Evolutionary conservation across 2,329 filamentous ascomycete genomes (phyloP), one percentile per base, ranked within the genome.

Genomic region (Cladosporium sp.): DNA sequence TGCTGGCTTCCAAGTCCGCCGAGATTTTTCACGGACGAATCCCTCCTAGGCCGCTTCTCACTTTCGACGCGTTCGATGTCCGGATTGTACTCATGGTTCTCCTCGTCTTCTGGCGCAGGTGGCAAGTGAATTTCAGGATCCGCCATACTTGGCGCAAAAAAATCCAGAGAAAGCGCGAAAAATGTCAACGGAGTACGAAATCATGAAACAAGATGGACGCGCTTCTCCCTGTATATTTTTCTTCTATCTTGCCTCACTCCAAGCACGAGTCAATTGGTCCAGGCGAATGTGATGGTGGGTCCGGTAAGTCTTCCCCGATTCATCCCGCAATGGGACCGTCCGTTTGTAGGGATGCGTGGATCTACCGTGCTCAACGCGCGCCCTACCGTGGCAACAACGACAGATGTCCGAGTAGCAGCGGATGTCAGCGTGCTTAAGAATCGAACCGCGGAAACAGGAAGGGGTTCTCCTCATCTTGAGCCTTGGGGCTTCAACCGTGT

Each of bases 61-160:
- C 56, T 49, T 34, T 61, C 59, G 6, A 53, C 54, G 19, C 57
- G 43, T 10, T 53, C 50, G 33, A 58, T 54, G 5, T 56, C 58
- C 14, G 46, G 49, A 32, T 57, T 58, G 33, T 43, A 49, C 32
- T 44, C 49, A 34, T 32, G 37, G 37, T 59, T 51, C 37, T 52
- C 41, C 18, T 56, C 52, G 38, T 63, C 54, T 9, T 55, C 55
- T 45, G 55, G 56, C 35, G 58, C 55, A 34, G 49, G 55, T 34
- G 63, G 67, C 14, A 71, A 59, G 32, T 69, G 63, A 46, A 70
- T 62, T 49, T 72, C 68, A 44, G 68, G 63, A 53, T 63, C 64
- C 22, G 68, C 64, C 71, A 74, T 74, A 14, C 35, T 38, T 16
- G 22, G 22, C 14, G 13, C 37, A 28, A 7, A 28, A 28, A 28